Conservation (phyloP, 2,329 filamentous ascomycete species). For the Neospermospora avenae region DNA sequence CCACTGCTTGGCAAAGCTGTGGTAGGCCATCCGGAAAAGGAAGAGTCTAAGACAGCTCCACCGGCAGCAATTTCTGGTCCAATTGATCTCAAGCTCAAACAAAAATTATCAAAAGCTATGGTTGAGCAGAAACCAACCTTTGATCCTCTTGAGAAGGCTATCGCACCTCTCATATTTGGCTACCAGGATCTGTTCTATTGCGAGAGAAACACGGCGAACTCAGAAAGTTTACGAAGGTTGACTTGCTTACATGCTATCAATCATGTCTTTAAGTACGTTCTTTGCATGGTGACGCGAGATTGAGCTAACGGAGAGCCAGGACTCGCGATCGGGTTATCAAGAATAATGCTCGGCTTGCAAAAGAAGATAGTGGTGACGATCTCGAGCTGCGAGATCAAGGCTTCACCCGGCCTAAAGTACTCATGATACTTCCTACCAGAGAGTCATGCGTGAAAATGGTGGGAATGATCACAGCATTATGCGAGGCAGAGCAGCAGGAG, state of each 20-base stretch:
- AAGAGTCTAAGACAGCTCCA: slow-evolving; percentile 30
- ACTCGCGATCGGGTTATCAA: slow-evolving; percentile 90
- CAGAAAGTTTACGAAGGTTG: slow-evolving; percentile 65
- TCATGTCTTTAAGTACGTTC: slow-evolving; percentile 76
- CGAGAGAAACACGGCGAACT: slow-evolving; percentile 66
- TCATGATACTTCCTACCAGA: slow-evolving; percentile 86
- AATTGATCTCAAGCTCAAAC: slow-evolving; percentile 62
- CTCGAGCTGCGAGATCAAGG: slow-evolving; percentile 86
- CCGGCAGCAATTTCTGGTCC: slow-evolving; percentile 34
- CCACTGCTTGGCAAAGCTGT: slow-evolving; percentile 48
- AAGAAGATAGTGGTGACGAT: slow-evolving; percentile 60
- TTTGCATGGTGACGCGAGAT: not conserved
- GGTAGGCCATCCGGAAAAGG: slow-evolving; percentile 44
- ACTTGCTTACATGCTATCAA: slow-evolving; percentile 83
- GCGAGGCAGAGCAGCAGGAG: slow-evolving; percentile 85
- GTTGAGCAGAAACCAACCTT: slow-evolving; percentile 54
- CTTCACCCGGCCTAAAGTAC: slow-evolving; percentile 89
- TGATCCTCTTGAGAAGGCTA: slow-evolving; percentile 56
- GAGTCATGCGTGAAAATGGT: slow-evolving; percentile 79
- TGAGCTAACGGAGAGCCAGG: slow-evolving; percentile 38
- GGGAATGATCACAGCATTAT: slow-evolving; percentile 71
- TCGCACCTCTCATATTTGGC: slow-evolving; percentile 73
- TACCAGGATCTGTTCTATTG: slow-evolving; percentile 81
- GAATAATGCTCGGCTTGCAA: slow-evolving; percentile 77
- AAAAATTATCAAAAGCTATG: slow-evolving; percentile 58